Conservation (phyloP, 2,329 filamentous ascomycete species). For the Berkeleyomyces basicola region DNA sequence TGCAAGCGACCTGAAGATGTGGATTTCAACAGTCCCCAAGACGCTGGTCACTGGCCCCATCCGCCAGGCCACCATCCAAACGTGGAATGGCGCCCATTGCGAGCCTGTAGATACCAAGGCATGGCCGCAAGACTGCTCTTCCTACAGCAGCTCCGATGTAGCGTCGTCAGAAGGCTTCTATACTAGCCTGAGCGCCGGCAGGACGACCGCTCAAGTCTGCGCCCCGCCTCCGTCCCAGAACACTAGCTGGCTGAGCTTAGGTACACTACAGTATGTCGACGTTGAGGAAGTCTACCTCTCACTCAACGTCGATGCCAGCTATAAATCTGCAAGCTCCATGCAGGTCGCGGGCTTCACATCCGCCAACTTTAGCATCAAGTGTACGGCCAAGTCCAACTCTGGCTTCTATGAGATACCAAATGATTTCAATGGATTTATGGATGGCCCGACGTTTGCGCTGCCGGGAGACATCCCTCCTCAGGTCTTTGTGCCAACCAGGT, state of each 20-base stretch:
- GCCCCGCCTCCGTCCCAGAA: slow-evolving; percentile 4
- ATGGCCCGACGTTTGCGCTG: not conserved
- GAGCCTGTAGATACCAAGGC: not conserved
- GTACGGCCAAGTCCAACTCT: not conserved
- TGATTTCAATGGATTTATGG: not conserved
- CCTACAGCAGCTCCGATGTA: slow-evolving; percentile 6
- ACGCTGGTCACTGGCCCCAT: slow-evolving; percentile 5
- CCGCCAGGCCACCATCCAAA: slow-evolving; percentile 11
- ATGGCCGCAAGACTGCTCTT: slow-evolving; percentile 7
- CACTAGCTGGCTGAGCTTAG: not conserved
- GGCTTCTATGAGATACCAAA: slow-evolving; percentile 13
- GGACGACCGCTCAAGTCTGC: slow-evolving; percentile 5
- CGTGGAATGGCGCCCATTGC: not conserved
- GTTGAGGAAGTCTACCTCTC: slow-evolving; percentile 6
- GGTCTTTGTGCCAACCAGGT: slow-evolving; percentile 9
- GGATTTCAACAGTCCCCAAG: slow-evolving; percentile 9
- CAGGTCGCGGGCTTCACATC: slow-evolving; percentile 3
- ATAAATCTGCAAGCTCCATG: not conserved
- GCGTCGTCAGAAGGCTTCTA: slow-evolving; percentile 5
- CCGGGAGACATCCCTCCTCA: not conserved
- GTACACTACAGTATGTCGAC: slow-evolving; percentile 2
- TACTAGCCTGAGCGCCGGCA: not conserved
- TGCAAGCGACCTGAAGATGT: slow-evolving; percentile 6
- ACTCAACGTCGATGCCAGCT: not conserved
- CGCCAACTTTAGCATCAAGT: slow-evolving; percentile 8